Evolutionary conservation across 306 rosid species (phyloP).

Genomic region (Vigna unguiculata): DNA sequence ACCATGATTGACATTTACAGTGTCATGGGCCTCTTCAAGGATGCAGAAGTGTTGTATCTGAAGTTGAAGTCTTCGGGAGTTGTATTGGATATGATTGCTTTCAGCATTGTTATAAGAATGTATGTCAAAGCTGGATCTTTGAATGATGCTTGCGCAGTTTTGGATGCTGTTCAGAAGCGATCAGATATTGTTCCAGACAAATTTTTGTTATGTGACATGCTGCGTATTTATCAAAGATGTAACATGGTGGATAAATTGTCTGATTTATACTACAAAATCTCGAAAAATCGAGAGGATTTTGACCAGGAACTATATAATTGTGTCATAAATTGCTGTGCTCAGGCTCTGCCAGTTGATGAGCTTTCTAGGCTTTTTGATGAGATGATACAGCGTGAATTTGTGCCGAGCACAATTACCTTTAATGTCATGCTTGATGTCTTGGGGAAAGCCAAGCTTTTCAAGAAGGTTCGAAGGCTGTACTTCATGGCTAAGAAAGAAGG

Average conservation of each 20-base stretch:
- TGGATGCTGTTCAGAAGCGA: conserved; percentile 68
- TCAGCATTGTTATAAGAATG: conserved; percentile 79
- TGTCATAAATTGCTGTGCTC: conserved; percentile 83
- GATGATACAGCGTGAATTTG: conserved; percentile 77
- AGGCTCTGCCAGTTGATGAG: conserved; percentile 86
- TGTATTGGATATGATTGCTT: conserved; percentile 80
- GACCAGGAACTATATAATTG: conserved; percentile 86
- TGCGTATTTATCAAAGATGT: conserved; percentile 80
- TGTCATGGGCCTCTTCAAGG: conserved; percentile 63
- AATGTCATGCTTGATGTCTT: conserved; percentile 81
- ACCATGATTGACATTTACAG: conserved; percentile 88
- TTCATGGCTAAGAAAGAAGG: conserved; percentile 80
- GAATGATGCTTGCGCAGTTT: conserved; percentile 80
- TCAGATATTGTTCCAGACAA: conserved; percentile 70
- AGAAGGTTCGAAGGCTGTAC: conserved; percentile 73
- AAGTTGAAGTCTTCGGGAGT: conserved; percentile 65
- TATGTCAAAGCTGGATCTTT: conserved; percentile 80
- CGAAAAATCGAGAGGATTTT: conserved; percentile 67
- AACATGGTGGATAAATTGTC: conserved; percentile 66
- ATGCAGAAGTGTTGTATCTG: conserved; percentile 72
- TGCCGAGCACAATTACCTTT: conserved; percentile 70
- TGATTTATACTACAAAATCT: conserved; percentile 68
- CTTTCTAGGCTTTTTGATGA: conserved; percentile 81
- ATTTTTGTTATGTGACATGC: conserved; percentile 73
- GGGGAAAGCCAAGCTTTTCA: conserved; percentile 87